phyloP scores from a whole-genome alignment of 2,329 filamentous ascomycete genomes.

The Diaporthe vaccinii region DNA sequence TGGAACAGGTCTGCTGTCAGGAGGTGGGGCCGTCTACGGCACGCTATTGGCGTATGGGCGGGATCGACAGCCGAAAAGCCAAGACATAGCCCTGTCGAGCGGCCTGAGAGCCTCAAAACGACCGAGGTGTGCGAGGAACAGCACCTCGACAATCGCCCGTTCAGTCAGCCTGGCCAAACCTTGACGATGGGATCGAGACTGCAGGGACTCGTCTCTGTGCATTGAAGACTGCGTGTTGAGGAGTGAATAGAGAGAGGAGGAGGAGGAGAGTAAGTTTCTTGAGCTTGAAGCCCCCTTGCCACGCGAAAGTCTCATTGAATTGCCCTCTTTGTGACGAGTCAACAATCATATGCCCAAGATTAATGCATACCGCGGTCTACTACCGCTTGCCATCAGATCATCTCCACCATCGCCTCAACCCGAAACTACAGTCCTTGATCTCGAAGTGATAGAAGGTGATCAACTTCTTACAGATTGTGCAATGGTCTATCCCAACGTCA shows the following conservation, averaged over 20 bases:
- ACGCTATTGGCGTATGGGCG: neutral
- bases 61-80: conserved; percentile 31
- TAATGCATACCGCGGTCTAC: conserved; percentile 14
- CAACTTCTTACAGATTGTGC: conserved; percentile 25
- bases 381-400: neutral
- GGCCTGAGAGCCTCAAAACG: conserved; percentile 28
- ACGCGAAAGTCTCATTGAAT: neutral
- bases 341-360: conserved; percentile 13
- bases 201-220: neutral
- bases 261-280: neutral
- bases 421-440: conserved; percentile 2
- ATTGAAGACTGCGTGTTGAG: neutral
- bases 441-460: neutral
- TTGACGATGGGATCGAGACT: neutral
- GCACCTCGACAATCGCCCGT: neutral
- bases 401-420: conserved; percentile 23
- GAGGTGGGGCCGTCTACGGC: conserved; percentile 12
- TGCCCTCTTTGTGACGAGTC: neutral
- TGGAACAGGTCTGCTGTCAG: conserved; percentile 36
- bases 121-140: neutral
- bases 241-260: neutral
- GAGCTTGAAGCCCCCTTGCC: neutral
- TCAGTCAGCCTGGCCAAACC: conserved; percentile 12
- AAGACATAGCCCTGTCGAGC: conserved; percentile 28
- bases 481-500: conserved; percentile 25